Evolutionary conservation across 305 asterid genomes (phyloP), one percentile per base, ranked within the genome.

Genomic region (Fraxinus dipetala): DNA sequence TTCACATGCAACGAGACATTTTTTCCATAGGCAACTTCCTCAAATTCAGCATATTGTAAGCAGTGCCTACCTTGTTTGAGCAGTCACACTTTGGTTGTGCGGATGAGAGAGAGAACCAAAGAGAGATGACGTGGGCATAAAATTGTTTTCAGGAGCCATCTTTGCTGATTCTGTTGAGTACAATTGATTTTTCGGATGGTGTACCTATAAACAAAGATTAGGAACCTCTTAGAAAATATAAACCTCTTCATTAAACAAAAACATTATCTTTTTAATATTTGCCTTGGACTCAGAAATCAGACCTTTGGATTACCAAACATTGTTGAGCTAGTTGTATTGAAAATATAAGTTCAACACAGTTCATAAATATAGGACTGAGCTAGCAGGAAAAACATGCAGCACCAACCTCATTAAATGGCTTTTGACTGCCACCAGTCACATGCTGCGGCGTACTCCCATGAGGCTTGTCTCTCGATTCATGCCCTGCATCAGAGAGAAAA

Each of bases 351-450:
- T 78, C 56, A 75, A 20, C 51, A 14, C 80, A 65, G 78, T 56
- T 35, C 73, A 80, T 48, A 11, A 51, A 75, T 59, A 80, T 69
- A 40, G 69, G 73, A 85, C 30, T 35, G 75, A 75, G 69, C 16
- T n/a, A 43, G 76, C 73, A 75, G 74, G 80, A 77, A 32, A 61
- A 18, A 80, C 79, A 80, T 59, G 26, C 11, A n/a, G 61, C 59
- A 82, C 75, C 65, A 83, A 92, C 95, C 92, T 90, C 90, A 84
- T 84, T 82, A 38, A 73, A 84, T 78, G 88, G 88, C 79, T 72
- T 82, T 77, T 82, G 89, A 77, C 83, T 43, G 78, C 83, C 85
- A 35, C 82, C 83, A 80, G 87, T 76, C 80, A 77, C 63, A 28
- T 77, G 79, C 77, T 83, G 83, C 63, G 86, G 82, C 67, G 83